A percentile compares a stretch with the other conserved stretches of the same genome.
Conservation (phyloP, 1,139 yeast genomes). For the Nadsonia starkeyi-henricii region DNA sequence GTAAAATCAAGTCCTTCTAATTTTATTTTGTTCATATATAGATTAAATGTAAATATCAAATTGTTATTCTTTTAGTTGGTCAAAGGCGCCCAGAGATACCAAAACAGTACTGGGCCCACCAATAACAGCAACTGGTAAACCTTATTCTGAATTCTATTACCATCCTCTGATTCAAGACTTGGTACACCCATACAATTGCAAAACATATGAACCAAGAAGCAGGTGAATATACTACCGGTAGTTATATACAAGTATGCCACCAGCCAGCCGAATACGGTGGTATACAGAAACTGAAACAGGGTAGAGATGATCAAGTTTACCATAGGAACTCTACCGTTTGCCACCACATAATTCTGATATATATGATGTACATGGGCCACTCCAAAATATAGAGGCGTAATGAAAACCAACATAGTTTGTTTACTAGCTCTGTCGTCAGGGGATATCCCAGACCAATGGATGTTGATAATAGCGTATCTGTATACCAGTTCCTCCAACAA, state of each 20-base stretch:
- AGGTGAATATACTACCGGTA: slow-evolving; percentile 46
- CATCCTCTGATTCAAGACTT: slow-evolving; percentile 17
- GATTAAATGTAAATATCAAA: not conserved
- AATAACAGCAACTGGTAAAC: slow-evolving; percentile 32
- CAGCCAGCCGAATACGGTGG: slow-evolving; percentile 66
- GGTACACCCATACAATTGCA: slow-evolving; percentile 83
- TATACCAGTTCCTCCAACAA: slow-evolving; percentile 77
- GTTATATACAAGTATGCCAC: slow-evolving; percentile 47
- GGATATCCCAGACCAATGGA: slow-evolving; percentile 24
- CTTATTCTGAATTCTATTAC: slow-evolving; percentile 11
- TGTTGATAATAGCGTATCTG: slow-evolving; percentile 44
- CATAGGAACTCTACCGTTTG: slow-evolving; percentile 5
- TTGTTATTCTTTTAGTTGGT: slow-evolving; percentile 1
- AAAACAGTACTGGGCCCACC: slow-evolving; percentile 32
- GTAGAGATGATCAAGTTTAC: slow-evolving; percentile 28
- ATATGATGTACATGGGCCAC: slow-evolving; percentile 90
- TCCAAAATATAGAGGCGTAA: slow-evolving; percentile 67
- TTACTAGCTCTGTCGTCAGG: slow-evolving; percentile 10
- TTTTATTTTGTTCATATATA: slow-evolving; percentile 2
- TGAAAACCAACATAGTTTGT: slow-evolving; percentile 20
- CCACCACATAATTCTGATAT: slow-evolving; percentile 32
- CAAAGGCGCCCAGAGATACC: slow-evolving; percentile 5
- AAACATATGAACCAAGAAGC: slow-evolving; percentile 49
- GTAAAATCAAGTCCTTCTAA: slow-evolving; percentile 10
- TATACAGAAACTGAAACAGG: slow-evolving; percentile 51